Percentiles rank a stretch among this genome's conserved stretches.
Evolutionary conservation across 2,329 filamentous ascomycete genomes (phyloP).

Genomic region (Trichoderma hamatum): DNA sequence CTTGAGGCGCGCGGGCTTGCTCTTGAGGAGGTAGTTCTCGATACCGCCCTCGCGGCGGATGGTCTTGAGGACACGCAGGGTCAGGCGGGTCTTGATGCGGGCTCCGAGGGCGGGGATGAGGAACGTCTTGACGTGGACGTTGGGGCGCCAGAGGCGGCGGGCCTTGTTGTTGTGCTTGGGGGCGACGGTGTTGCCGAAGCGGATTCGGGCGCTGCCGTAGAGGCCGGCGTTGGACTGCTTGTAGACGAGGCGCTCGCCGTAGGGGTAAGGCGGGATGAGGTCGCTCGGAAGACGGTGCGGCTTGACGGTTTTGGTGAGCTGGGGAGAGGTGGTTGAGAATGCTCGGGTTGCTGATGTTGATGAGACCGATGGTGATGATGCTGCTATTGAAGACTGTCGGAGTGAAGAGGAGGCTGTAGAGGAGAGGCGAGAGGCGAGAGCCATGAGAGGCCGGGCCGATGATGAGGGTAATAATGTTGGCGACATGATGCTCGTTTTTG

Average conservation of each 20-base stretch:
- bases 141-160: conserved; percentile 73
- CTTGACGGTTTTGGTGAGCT: conserved; percentile 47
- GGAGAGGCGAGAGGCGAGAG: conserved; percentile 20
- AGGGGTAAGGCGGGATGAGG: conserved; percentile 70
- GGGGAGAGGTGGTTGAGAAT: conserved; percentile 45
- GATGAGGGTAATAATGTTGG: conserved; percentile 11
- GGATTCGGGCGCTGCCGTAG: conserved; percentile 71
- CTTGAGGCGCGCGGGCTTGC: conserved; percentile 75
- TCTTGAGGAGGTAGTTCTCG: conserved; percentile 86
- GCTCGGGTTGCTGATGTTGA: conserved; percentile 27
- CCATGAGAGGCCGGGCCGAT: conserved; percentile 18
- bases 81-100: conserved; percentile 69
- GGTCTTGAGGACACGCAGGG: conserved; percentile 68
- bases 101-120: conserved; percentile 65
- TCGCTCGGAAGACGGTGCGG: conserved; percentile 50
- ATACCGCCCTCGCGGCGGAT: conserved; percentile 87
- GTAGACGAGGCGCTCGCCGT: conserved; percentile 70
- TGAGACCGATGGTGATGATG: not conserved
- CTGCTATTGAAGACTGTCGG: not conserved
- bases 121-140: conserved; percentile 69
- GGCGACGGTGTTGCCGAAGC: conserved; percentile 79
- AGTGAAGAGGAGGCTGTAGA: conserved; percentile 18
- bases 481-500: conserved; percentile 2
- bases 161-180: conserved; percentile 70
- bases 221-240: conserved; percentile 80